phyloP scores from a whole-genome alignment of 805 yeast genomes.

The Metschnikowia cerradonensis region DNA sequence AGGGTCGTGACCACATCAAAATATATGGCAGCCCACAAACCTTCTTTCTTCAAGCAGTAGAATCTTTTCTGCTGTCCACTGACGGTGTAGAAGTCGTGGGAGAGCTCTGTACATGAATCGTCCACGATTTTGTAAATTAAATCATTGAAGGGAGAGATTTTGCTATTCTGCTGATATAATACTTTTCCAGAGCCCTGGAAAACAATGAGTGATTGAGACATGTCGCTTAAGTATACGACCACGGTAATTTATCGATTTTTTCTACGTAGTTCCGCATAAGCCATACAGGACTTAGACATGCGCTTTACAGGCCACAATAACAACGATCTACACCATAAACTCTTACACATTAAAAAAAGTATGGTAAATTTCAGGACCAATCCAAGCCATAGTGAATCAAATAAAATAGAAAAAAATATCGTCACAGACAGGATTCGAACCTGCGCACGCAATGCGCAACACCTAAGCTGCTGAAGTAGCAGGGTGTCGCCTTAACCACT shows the following conservation, averaged over 20 bases:
- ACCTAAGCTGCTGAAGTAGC: slow-evolving; percentile 48
- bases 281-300: slow-evolving; percentile 1
- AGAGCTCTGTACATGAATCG: slow-evolving; percentile 32
- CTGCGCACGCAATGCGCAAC: slow-evolving; percentile 69
- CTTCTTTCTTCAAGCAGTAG: slow-evolving; percentile 27
- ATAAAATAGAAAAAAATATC: slow-evolving; percentile 43
- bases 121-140: slow-evolving; percentile 32
- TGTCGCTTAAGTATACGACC: slow-evolving; percentile 6
- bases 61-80: slow-evolving; percentile 31
- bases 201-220: slow-evolving; percentile 40
- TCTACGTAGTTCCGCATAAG: slow-evolving; percentile 3
- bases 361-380: too few relatives aligned
- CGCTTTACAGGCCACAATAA: not conserved
- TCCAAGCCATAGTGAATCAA: too few relatives aligned
- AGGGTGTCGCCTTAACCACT: slow-evolving; percentile 94
- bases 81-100: slow-evolving; percentile 30
- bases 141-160: slow-evolving; percentile 38
- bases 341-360: too few relatives aligned
- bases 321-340: not conserved
- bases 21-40: slow-evolving; percentile 32
- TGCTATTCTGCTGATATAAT: slow-evolving; percentile 34
- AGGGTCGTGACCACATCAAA: slow-evolving; percentile 38
- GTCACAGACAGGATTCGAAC: slow-evolving; percentile 99
- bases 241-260: not conserved
- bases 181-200: slow-evolving; percentile 35